Evolutionary conservation across 164 flowering plant genomes (phyloP), one percentile per base, ranked within the genome.

Genomic region (Aristolochia californica): DNA sequence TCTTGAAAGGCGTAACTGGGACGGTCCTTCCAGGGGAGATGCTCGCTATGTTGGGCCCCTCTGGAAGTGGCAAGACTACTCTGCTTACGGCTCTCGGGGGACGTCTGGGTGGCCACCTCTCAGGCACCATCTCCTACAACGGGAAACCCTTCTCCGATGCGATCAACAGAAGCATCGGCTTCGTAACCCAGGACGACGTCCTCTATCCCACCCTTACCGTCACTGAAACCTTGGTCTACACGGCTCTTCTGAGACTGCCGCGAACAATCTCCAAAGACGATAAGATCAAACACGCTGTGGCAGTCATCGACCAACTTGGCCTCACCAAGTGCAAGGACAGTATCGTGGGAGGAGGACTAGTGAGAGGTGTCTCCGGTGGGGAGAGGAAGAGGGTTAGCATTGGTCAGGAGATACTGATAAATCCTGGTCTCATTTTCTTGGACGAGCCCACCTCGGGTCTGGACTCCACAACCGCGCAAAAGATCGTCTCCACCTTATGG

Each of bases 381-480:
- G 73, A 73, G 52, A 60, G 71, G 50, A 73, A 73, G 50, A 69
- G 76, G 63, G 76, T 73, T 13, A 69, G 76, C 53, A 66, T 89
- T 17, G 91, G 95, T 4, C 91, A 84, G 58, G 94, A 88, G 68
- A 75, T 88, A 81, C 69, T 89, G 2, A 76, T 84, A 43, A 84
- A 89, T 57, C 95, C 95, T 1, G 80, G 88, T 45, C 49, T 86
- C 62, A 51, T 86, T 50, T 73, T 89, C 26, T 57, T 89, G 16
- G 97, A 89, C 48, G 94, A 89, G 68, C 97, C 97, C 0, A 89
- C 94, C 0, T 84, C 94, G 0, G 97, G 95, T 2, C 77, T 86
- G 1, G 95, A 86, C 43, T 84, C 95, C 0, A 82, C 91, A 0
- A 83, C 89, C 0, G 87, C 91, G 0, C 86, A 80, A 51, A 61